Base-by-base conservation (phyloP, 306 rosid genomes). In the Carpinus viminea region DNA sequence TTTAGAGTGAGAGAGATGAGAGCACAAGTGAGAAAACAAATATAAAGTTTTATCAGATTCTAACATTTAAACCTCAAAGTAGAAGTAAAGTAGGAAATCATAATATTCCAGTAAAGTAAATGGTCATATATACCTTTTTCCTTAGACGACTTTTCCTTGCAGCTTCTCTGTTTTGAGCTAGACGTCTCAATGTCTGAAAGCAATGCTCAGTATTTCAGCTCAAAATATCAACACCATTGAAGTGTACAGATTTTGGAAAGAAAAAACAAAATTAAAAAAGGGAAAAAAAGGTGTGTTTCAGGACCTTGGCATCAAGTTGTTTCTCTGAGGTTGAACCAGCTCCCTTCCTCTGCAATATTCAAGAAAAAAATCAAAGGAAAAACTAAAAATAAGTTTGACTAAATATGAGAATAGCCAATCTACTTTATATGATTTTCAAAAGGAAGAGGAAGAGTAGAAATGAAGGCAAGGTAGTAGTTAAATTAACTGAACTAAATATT, bases 131-230 rank as follows among this genome's bases (percentile, higher is more conserved):
- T 11, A 94, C 98, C 92, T 95, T 95, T 80, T 95, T 95, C 81
- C 98, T 89, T 8, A 95, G 82, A 47, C 98, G 97, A 81, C 98
- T 94, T 85, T 94, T 94, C 85, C 87, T 87, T 70, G 98, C 98
- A 54, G 98, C 98, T 57, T 92, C 98, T 89, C 98, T 85, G 87
- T 94, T 94, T 76, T 94, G 98, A 76, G 98, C 98, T 73, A 94
- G 82, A 57, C 98, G 95, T 83, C 98, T 94, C 85, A 92, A 68
- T 78, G 95, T 88, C 98, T 94, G 76, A 31, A 70, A 68, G 47
- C 74, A 80, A 72, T 26, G 60, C 60, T 28, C 17, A 76, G 62
- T 41, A 78, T 81, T 80, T 74, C 68, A n/a, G 24, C 64, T 68
- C 38, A 69, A 80, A 50, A n/a, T 59, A 59, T 13, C 46, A 45